Evolutionary conservation across 176 grass and related monocot species (phyloP).

Genomic region (Carex scoparia): DNA sequence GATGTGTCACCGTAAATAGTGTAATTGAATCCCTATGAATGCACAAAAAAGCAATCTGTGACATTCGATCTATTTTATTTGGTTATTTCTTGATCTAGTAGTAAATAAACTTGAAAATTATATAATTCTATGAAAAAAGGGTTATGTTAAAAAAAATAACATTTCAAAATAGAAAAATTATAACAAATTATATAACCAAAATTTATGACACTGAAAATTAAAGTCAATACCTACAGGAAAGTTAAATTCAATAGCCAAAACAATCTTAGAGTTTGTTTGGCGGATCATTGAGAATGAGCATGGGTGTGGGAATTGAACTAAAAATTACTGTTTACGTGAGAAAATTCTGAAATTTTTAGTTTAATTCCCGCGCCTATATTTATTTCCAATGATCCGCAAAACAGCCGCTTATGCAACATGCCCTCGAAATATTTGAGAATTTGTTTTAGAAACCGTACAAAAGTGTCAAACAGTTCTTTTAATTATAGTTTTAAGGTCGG

Average conservation of each 20-base stretch:
- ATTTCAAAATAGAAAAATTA: not conserved
- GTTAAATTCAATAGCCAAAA: not conserved
- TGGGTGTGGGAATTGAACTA: no score
- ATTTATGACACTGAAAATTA: not conserved
- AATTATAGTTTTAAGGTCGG: not conserved
- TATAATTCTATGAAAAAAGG: not conserved
- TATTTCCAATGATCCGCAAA: no score
- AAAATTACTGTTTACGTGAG: no score
- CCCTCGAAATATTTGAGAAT: no score
- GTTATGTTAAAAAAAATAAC: not conserved
- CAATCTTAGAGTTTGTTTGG: no score
- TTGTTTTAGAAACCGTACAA: not conserved
- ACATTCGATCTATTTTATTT: not conserved
- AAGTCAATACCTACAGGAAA: not conserved
- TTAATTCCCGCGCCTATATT: no score
- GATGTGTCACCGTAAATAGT: no score
- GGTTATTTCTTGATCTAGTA: not conserved
- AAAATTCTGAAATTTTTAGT: no score
- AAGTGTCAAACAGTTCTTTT: not conserved
- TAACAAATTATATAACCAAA: not conserved
- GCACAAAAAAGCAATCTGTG: not conserved
- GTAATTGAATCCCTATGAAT: not conserved
- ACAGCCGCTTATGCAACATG: no score
- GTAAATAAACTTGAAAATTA: not conserved
- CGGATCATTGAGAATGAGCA: no score